These are phyloP conservation scores for Mortierella sp. DNA, from an alignment of 371 early-diverging fungal genomes.

Conservation along the genomic window DNA sequence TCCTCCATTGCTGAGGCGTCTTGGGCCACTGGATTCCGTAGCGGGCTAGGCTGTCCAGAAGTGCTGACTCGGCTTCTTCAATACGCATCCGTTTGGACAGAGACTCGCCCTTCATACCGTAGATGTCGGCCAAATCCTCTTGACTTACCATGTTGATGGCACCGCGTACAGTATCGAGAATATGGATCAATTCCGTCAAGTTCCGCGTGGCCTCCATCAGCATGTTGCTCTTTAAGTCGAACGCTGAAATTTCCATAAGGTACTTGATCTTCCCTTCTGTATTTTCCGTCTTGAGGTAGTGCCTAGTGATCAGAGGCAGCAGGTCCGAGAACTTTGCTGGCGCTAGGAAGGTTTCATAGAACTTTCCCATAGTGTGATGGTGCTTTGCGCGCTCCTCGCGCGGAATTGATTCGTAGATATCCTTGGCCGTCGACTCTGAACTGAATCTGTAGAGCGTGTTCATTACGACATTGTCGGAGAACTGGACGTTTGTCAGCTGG, in stretches of 20 bases:
- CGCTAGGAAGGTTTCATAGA: constrained; percentile 62
- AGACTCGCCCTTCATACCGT: constrained; percentile 65
- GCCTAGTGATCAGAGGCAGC: constrained; percentile 62
- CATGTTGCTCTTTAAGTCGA: constrained; percentile 65
- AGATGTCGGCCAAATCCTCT: constrained; percentile 64
- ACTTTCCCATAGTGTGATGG: constrained; percentile 62
- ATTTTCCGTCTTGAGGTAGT: constrained; percentile 66
- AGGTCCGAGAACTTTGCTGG: constrained; percentile 60
- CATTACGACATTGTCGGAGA: constrained; percentile 28
- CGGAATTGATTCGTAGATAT: constrained; percentile 69
- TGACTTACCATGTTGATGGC: constrained; percentile 57
- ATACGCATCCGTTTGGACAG: constrained; percentile 67
- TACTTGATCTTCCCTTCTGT: constrained; percentile 65
- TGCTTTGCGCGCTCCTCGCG: constrained; percentile 63
- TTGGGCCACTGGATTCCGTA: constrained; percentile 42
- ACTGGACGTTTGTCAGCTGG: constrained; percentile 37
- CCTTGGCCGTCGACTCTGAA: constrained; percentile 63
- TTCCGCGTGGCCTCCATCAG: constrained; percentile 63
- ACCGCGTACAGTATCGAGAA: constrained; percentile 60
- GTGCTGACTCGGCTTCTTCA: constrained; percentile 62
- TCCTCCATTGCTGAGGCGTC: constrained; percentile 25
- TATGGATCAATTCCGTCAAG: constrained; percentile 61
- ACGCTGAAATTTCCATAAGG: constrained; percentile 61
- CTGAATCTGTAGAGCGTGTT: constrained; percentile 59
- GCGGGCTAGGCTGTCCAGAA: constrained; percentile 40